These are phyloP conservation scores for Eucalyptus cloeziana DNA, from an alignment of 345 rosid species.

Conservation along the genomic window DNA sequence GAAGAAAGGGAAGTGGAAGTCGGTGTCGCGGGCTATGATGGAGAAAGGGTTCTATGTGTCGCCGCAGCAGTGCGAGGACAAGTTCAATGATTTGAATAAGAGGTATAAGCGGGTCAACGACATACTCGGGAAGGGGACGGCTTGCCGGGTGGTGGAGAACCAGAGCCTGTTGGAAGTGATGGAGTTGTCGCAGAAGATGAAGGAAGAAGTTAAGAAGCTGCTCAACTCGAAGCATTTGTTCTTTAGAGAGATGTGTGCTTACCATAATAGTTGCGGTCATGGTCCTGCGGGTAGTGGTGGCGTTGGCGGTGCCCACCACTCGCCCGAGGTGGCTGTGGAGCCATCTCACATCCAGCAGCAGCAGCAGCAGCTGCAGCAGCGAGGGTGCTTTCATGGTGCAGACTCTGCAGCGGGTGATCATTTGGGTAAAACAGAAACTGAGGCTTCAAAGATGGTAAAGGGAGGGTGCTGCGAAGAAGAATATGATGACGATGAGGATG, in stretches of 20 bases:
- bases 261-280: conserved; percentile 83
- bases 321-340: conserved; percentile 20
- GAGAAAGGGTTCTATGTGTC: conserved; percentile 95
- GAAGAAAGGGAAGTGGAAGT: conserved; percentile 99
- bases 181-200: conserved; percentile 67
- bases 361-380: conserved; percentile 25
- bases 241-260: conserved; percentile 96
- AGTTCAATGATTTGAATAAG: conserved; percentile 92
- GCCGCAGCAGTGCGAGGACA: conserved; percentile 97
- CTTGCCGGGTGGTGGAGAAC: conserved; percentile 92
- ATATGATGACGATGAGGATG: conserved; percentile 28
- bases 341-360: conserved; percentile 8
- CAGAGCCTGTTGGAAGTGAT: conserved; percentile 66
- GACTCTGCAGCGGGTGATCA: conserved; percentile 7
- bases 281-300: conserved; percentile 4
- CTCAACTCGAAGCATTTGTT: conserved; percentile 90
- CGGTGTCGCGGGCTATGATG: conserved; percentile 92
- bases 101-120: conserved; percentile 97
- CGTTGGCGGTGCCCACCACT: conserved; percentile 11
- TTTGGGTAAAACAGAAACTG: conserved; percentile 14
- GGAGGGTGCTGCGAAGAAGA: conserved; percentile 39
- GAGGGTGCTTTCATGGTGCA: conserved; percentile 43
- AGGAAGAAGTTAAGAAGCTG: conserved; percentile 76
- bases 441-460: conserved; percentile 18
- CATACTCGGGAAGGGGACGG: conserved; percentile 80